phyloP scores from a whole-genome alignment of 164 flowering plant genomes.

The Buxus sempervirens region DNA sequence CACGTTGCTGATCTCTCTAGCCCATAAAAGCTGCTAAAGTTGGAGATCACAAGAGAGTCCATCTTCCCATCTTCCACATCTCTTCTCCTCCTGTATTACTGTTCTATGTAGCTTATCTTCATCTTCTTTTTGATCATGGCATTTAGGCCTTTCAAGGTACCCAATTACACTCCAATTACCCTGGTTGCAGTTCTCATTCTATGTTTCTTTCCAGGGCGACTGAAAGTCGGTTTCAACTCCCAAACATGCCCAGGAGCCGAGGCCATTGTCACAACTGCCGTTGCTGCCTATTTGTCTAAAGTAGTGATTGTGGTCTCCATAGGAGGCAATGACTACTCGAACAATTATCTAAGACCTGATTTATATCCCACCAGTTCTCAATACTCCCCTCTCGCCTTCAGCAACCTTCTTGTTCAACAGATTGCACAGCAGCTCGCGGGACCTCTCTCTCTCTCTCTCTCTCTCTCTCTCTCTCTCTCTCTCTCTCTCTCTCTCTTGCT shows the following conservation, averaged over 20 bases:
- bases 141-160: not conserved
- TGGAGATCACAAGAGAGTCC: no score
- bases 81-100: no score
- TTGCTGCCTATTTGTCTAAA: constrained; percentile 2
- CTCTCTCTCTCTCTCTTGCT: no score
- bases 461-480: not conserved
- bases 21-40: no score
- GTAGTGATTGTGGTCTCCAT: constrained; percentile 7
- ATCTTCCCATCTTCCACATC: no score
- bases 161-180: constrained; percentile 1
- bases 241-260: constrained; percentile 67
- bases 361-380: constrained; percentile 7
- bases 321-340: constrained; percentile 19
- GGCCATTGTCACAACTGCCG: constrained; percentile 27
- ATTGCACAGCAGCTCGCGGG: constrained; percentile 14
- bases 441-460: not conserved
- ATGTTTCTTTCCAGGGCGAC: constrained; percentile 14
- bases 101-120: no score
- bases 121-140: not conserved
- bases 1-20: no score
- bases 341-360: constrained; percentile 13
- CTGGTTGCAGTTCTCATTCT: constrained; percentile 10
- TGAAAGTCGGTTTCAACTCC: constrained; percentile 57
- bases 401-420: constrained; percentile 15
- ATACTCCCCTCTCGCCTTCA: constrained; percentile 16